Evolutionary conservation across 1,284 basidiomycete species (phyloP), one percentile per base, ranked within the genome.

Genomic region (Testicularia cyperi): DNA sequence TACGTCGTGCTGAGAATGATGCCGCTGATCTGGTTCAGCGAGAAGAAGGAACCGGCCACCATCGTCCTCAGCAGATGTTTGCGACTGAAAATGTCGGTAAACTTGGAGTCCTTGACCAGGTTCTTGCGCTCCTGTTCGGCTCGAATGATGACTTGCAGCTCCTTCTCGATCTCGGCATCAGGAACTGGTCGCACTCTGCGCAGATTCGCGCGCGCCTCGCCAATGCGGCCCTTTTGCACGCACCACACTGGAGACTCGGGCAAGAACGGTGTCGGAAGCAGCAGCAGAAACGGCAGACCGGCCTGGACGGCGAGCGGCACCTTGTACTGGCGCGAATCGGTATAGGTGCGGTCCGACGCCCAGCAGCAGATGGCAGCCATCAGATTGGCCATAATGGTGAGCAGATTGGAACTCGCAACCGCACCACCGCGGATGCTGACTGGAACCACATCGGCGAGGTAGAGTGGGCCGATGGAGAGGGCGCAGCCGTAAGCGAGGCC

Each of bases 1-100:
- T 63, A 69, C 5, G 66, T 69, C 15, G 66, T 69, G 30, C 54
- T 60, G 24, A 69, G 29, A 40, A 69, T 69, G 48, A 69, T 66
- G 18, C 66, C 66, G 23, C 64, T 66, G 39, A 58, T 42, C 44
- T 69, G 66, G 38, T 69, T 69, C 40, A 66, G 55, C 38, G 66
- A 58, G 40, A 69, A 69, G 40, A 69, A 56, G 18, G 60, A 64
- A 37, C 64, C 64, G 12, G 55, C 64, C 13, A 69, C 64, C 41
- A 69, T 38, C 32, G 66, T 69, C 10, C 64, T 60, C 40, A 44
- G 16, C 10, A 63, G 38, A 26, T 69, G 60, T 36, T 56, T 45
- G 21, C 55, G 45, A 27, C 46, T 52, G 35, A 66, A 63, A 38
- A 69, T 69, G 30, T 69, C 66, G 31, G 46, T 56, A 27, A 66